phyloP scores from a whole-genome alignment of 139 green algal genomes.

The Tetratostichococcus sp. region DNA sequence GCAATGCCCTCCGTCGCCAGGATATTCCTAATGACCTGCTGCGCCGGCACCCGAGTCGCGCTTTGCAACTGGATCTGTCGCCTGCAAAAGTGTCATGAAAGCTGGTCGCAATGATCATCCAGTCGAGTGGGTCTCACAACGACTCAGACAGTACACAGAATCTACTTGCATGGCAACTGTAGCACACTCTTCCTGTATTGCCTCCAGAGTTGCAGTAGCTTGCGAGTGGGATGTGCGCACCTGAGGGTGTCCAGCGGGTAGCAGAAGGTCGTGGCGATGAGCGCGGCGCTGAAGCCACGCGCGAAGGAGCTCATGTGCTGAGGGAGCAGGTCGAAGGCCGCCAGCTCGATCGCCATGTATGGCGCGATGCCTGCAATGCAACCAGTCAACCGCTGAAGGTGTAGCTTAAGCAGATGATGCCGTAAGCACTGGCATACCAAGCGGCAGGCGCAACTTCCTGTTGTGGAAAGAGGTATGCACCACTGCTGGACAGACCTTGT shows the following conservation, averaged over 20 bases:
- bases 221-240: neutral
- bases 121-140: too few species aligned
- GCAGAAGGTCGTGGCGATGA: conserved; percentile 62
- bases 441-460: too few species aligned
- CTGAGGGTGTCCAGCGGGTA: conserved; percentile 79
- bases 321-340: conserved; percentile 57
- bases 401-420: too few species aligned
- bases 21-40: conserved; percentile 19
- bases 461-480: too few species aligned
- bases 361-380: conserved; percentile 59
- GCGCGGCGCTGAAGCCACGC: conserved; percentile 59
- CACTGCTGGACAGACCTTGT: too few species aligned
- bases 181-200: too few species aligned
- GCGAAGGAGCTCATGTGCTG: conserved; percentile 47
- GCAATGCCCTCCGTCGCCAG: conserved; percentile 39
- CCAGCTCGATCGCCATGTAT: conserved; percentile 80
- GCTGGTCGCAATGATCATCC: too few species aligned
- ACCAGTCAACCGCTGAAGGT: neutral
- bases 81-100: conserved; percentile 3
- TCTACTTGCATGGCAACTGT: too few species aligned
- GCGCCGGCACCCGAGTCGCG: neutral
- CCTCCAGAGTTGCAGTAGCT: too few species aligned
- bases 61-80: conserved; percentile 39
- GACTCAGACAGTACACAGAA: too few species aligned
- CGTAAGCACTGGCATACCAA: too few species aligned